Conservation (phyloP, 2,329 filamentous ascomycete genomes). For the Fusarium virguliforme region DNA sequence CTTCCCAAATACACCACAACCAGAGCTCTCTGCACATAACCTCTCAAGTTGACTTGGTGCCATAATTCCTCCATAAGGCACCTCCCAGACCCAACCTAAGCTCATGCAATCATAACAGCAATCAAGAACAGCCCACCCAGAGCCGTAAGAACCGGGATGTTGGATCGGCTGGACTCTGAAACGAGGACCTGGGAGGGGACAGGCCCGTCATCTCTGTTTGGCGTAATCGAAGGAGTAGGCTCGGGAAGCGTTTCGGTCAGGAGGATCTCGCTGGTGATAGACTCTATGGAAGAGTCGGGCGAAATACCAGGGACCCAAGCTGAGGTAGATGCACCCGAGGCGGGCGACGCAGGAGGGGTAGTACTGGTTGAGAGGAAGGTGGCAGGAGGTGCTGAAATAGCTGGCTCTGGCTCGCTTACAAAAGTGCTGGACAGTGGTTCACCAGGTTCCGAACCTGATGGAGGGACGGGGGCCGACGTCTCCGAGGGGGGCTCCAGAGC, state of each 20-base stretch:
- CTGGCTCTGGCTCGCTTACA: background rate
- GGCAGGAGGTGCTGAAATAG: background rate
- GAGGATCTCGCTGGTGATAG: conserved; percentile 24
- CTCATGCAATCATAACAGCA: conserved; percentile 41
- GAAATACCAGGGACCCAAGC: conserved; percentile 10
- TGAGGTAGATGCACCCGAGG: conserved; percentile 8
- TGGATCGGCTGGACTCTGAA: conserved; percentile 49
- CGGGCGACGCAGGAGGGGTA: conserved; percentile 3
- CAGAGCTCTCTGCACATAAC: conserved; percentile 17
- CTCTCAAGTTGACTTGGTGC: background rate
- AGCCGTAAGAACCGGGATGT: conserved; percentile 41
- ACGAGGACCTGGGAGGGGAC: conserved; percentile 50
- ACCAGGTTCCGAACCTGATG: background rate
- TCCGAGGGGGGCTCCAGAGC: conserved; percentile 4
- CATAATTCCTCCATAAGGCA: background rate
- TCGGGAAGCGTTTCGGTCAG: conserved; percentile 45
- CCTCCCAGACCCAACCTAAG: background rate
- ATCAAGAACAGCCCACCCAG: conserved; percentile 51
- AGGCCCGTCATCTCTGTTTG: conserved; percentile 39
- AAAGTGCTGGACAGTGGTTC: conserved; percentile 1
- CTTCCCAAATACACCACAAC: conserved; percentile 27
- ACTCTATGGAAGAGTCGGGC: conserved; percentile 3
- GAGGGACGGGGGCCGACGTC: background rate
- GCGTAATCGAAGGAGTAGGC: conserved; percentile 42
- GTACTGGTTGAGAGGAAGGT: conserved; percentile 19